Conservation (phyloP, 768 basidiomycete genomes). For the Suillus subluteus region DNA sequence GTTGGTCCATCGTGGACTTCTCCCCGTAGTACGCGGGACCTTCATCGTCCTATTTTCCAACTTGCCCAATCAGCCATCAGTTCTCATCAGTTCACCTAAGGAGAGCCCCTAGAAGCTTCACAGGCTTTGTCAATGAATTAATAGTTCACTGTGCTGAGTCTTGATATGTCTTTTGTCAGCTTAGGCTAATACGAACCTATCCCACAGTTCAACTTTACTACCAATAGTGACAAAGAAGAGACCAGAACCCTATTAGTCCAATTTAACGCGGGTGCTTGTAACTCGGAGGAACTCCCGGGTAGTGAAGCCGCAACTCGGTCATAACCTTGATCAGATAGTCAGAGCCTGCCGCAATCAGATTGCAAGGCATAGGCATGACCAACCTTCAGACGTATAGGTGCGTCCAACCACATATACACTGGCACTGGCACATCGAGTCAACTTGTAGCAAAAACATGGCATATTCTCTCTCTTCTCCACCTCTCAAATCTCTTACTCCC, state of each 20-base stretch:
- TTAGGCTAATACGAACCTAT: neutral
- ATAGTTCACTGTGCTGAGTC: too few relatives aligned
- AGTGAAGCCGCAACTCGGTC: too few relatives aligned
- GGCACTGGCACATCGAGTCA: neutral
- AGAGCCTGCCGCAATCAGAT: too few relatives aligned
- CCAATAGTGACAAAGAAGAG: too few relatives aligned
- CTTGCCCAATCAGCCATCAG: neutral
- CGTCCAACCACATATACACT: neutral
- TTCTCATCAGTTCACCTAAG: too few relatives aligned
- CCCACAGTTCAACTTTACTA: neutral
- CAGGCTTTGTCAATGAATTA: too few relatives aligned
- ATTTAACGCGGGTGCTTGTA: too few relatives aligned
- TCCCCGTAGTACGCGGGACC: neutral
- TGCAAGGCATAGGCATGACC: too few relatives aligned
- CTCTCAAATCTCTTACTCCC: conserved; percentile 18
- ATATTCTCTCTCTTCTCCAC: conserved; percentile 15
- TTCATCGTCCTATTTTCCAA: neutral
- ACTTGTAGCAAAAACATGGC: too few relatives aligned
- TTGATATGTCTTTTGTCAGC: too few relatives aligned
- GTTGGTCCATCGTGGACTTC: conserved; percentile 11
- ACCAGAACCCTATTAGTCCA: neutral
- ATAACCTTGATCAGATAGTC: too few relatives aligned
- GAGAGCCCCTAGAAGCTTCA: neutral
- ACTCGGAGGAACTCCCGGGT: neutral
- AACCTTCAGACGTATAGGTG: too few relatives aligned